These are phyloP conservation scores for Platismatia glauca DNA, from an alignment of 495 filamentous ascomycete genomes.

Conservation along the genomic window DNA sequence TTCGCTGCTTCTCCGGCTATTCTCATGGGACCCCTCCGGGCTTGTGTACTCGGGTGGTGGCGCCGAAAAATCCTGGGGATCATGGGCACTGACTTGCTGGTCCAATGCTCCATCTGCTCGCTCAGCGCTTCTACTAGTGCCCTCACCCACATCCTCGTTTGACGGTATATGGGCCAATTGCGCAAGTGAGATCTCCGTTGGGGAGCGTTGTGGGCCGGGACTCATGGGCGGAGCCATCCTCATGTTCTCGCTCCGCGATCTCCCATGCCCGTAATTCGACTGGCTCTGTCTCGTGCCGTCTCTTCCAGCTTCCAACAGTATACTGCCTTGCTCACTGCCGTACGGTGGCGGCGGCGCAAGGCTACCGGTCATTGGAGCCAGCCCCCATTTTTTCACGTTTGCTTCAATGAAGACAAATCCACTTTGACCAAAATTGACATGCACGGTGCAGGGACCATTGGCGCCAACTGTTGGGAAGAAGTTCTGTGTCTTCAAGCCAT, in stretches of 20 bases:
- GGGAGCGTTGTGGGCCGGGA: conserved; percentile 80
- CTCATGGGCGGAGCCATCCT: conserved; percentile 65
- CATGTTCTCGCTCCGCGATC: conserved; percentile 42
- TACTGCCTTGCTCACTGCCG: conserved; percentile 90
- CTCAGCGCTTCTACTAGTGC: conserved; percentile 50
- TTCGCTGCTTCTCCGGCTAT: conserved; percentile 46
- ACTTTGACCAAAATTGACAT: conserved; percentile 96
- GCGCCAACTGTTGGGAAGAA: conserved; percentile 94
- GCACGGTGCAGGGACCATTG: conserved; percentile 81
- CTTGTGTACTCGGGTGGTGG: conserved; percentile 69
- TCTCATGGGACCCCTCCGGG: conserved; percentile 45
- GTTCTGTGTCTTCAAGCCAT: conserved; percentile 88
- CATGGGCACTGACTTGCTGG: conserved; percentile 30
- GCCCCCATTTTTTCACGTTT: conserved; percentile 98
- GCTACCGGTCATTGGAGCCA: conserved; percentile 92
- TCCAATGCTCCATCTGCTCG: conserved; percentile 29
- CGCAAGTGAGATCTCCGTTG: conserved; percentile 95
- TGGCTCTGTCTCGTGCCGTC: conserved; percentile 52
- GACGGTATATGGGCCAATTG: conserved; percentile 61
- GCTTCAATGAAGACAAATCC: conserved; percentile 99
- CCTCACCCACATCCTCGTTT: conserved; percentile 68
- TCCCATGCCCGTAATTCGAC: conserved; percentile 34
- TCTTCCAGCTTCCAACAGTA: conserved; percentile 79
- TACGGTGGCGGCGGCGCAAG: conserved; percentile 94
- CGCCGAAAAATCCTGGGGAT: conserved; percentile 31